A percentile compares a stretch with the other conserved stretches of the same genome.
Evolutionary conservation across 768 basidiomycete species (phyloP).

Genomic region (Suillus subaureus): DNA sequence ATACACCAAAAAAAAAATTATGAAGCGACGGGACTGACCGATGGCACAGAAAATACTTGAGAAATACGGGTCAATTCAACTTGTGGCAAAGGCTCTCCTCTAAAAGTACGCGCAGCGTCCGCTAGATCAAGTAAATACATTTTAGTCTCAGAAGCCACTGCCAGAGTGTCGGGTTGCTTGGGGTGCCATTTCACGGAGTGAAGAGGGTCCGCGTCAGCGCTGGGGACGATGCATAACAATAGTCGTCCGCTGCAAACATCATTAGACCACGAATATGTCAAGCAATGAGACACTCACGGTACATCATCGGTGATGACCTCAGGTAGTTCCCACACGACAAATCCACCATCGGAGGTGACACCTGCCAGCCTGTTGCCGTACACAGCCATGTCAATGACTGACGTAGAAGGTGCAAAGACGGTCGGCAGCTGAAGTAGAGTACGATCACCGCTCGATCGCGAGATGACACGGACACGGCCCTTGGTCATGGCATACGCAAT

Average conservation of each 20-base stretch:
- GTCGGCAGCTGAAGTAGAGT: conserved; percentile 77
- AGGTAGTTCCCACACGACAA: conserved; percentile 87
- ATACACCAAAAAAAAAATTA: neutral
- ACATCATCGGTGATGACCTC: conserved; percentile 85
- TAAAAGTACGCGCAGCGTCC: conserved; percentile 58
- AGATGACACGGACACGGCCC: conserved; percentile 89
- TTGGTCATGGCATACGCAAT: conserved; percentile 92
- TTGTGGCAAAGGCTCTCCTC: conserved; percentile 68
- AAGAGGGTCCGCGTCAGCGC: conserved; percentile 56
- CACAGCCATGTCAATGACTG: conserved; percentile 86
- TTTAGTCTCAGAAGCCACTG: conserved; percentile 78
- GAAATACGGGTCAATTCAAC: conserved; percentile 69
- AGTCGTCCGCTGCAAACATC: conserved; percentile 55
- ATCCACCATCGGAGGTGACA: conserved; percentile 86
- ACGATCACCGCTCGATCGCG: conserved; percentile 84
- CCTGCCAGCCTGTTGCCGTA: conserved; percentile 81
- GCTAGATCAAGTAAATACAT: conserved; percentile 77
- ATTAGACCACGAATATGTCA: conserved; percentile 11
- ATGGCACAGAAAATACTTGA: conserved; percentile 67
- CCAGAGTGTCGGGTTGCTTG: conserved; percentile 75
- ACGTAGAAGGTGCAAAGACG: conserved; percentile 60
- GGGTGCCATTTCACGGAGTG: conserved; percentile 91
- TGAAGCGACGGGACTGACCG: conserved; percentile 49
- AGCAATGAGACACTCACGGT: conserved; percentile 53
- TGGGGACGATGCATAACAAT: conserved; percentile 70